Base-by-base conservation (phyloP, 2,329 filamentous ascomycete species). In the Rutstroemia sp. region DNA sequence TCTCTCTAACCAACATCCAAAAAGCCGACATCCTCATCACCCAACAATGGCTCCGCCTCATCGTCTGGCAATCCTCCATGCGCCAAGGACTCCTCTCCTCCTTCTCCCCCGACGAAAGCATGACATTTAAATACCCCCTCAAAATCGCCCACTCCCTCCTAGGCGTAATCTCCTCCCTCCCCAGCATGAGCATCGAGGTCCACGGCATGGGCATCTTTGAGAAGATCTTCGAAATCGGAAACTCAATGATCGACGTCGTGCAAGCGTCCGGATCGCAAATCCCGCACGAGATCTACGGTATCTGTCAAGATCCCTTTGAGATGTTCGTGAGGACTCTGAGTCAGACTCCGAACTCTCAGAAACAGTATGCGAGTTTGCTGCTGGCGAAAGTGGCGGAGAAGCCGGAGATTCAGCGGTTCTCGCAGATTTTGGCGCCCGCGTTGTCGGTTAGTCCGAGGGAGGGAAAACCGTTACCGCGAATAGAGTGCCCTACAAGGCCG, bases 1-100 rank as follows among this genome's bases (percentile, higher is more conserved):
- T 68, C 18, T 61, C 66, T 8, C 50, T 69, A 5, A 85, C 83
- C 0, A 81, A 85, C 57, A 84, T 82, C 19, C 85, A 88, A 63
- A 85, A 83, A 54, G 83, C 86, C 6, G 83, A 88, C 63, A 76
- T 88, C 18, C 75, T 86, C 45, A 79, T 86, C 53, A 88, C 83
- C 2, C 85, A 88, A 66, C 83, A 87, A 64, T 88, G 85, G 85
- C 74, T 88, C 4, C 76, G 81, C 18, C 80, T 83, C 1, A 85
- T 87, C 71, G 80, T 87, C n/a, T 88, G 85, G 85, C 85, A 87
- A 63, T 77, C 85, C 1, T 84, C 83, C 3, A 86, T 86, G 63
- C 79, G 80, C 19, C 83, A 86, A 62, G 81, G 82, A 4, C 79
- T 83, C 23, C 74, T 88, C 19, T 85, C 82, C 34, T 82, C 79